Percentiles rank a stretch among this genome's conserved stretches.
phyloP scores from a whole-genome alignment of 2,329 filamentous ascomycete genomes.

The Talaromyces sp. region DNA sequence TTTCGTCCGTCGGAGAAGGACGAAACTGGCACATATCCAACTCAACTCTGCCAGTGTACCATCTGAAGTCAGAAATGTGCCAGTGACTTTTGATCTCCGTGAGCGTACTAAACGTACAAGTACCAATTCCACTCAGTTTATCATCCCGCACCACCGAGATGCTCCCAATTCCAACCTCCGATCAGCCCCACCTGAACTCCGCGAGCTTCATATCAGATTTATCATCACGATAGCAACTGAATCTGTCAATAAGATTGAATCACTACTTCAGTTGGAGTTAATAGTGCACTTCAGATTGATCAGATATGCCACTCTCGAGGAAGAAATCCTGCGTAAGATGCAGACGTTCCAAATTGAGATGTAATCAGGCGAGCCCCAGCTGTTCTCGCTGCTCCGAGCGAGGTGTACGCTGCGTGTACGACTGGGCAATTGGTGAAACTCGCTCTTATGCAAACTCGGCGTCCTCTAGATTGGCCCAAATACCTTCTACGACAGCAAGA shows the following conservation, averaged over 20 bases:
- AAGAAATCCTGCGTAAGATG: slow-evolving; percentile 17
- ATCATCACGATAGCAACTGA: background rate
- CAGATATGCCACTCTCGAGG: slow-evolving; percentile 14
- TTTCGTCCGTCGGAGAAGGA: background rate
- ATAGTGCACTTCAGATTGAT: background rate
- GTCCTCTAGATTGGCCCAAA: background rate
- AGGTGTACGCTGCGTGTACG: slow-evolving; percentile 14
- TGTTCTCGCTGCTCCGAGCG: slow-evolving; percentile 17
- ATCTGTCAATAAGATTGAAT: background rate
- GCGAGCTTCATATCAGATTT: slow-evolving; percentile 3
- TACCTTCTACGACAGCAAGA: background rate
- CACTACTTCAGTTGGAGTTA: no score
- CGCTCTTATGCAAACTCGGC: background rate
- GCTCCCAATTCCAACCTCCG: background rate
- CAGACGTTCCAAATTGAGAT: slow-evolving; percentile 17
- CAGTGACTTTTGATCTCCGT: background rate
- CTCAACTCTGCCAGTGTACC: background rate
- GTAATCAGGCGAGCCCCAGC: slow-evolving; percentile 11
- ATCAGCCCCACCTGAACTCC: slow-evolving; percentile 10
- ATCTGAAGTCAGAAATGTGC: background rate
- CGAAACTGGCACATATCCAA: background rate
- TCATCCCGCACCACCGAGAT: background rate
- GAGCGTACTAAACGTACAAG: background rate
- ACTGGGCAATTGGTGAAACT: background rate
- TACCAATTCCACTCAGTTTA: background rate